Base-by-base conservation (phyloP, 805 yeast species). In the Metschnikowia cubensis region DNA sequence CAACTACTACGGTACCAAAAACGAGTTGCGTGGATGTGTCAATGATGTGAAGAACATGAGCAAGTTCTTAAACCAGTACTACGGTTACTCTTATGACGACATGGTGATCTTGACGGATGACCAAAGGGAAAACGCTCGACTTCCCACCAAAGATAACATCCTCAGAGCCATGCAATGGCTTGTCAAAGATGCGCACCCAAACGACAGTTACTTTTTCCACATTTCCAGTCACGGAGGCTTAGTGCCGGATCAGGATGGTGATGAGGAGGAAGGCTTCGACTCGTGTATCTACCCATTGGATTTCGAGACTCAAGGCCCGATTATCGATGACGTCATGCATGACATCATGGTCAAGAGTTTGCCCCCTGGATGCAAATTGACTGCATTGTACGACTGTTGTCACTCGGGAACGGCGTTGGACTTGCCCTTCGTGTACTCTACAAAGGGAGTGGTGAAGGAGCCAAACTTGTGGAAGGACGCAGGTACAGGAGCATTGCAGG, bases 151-250 rank as follows among this genome's bases (percentile, higher is more conserved):
- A 48, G 81, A 74, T 4, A 88, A 89, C 64, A 88, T 89, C 64
- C 61, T 87, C 18, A 74, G 83, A 39, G 96, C 90, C 2, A 85
- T 87, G 87, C 82, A 78, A 49, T 88, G 96, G 96, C 75, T 88
- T 20, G 91, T 85, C 18, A 71, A 71, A 18, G 85, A 75, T 53
- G 94, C 95, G 0, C 73, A 70, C 56, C 84, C 94, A 14, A 87
- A 88, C 58, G 96, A 88, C 67, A 80, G 89, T 7, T 66, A 88
- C 45, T 83, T 89, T 58, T 81, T 89, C 75, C 96, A 89, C 64
- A 88, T 84, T 63, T 85, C 94, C 0, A 94, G 96, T 6, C 96
- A 89, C 62, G 96, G 96, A 31, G 89, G 94, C 2, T 86, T 83
- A 60, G 80, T 82, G 4, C 67, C 72, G 42, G 96, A 88, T 64